phyloP scores from a whole-genome alignment of 495 filamentous ascomycete species.

The Letharia lupina region DNA sequence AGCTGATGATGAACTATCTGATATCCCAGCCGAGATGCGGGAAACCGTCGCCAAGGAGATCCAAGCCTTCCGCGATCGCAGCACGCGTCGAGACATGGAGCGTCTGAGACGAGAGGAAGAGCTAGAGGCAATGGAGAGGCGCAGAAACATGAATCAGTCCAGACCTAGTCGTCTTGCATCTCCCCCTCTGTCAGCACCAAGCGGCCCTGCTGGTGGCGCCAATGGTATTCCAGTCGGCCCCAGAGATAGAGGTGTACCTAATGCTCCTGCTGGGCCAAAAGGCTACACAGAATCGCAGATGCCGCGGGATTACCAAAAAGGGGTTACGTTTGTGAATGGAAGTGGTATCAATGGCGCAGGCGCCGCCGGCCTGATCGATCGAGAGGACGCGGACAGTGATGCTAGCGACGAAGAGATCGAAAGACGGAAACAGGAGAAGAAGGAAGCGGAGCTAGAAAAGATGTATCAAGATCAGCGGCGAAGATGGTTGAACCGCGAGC shows the following conservation, averaged over 20 bases:
- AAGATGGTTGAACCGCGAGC: slow-evolving; percentile 83
- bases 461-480: slow-evolving; percentile 78
- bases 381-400: slow-evolving; percentile 82
- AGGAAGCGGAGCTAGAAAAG: slow-evolving; percentile 67
- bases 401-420: slow-evolving; percentile 84
- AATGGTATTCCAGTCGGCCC: slow-evolving; percentile 86
- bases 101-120: slow-evolving; percentile 82
- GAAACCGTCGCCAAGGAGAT: slow-evolving; percentile 94
- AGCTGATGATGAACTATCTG: slow-evolving; percentile 86
- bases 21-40: slow-evolving; percentile 95
- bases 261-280: slow-evolving; percentile 74
- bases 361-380: slow-evolving; percentile 41
- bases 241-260: slow-evolving; percentile 57
- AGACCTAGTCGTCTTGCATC: slow-evolving; percentile 62
- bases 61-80: slow-evolving; percentile 83
- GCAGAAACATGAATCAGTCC: slow-evolving; percentile 53
- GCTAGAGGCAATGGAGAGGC: slow-evolving; percentile 77
- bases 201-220: slow-evolving; percentile 60
- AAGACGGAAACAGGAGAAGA: slow-evolving; percentile 58
- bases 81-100: slow-evolving; percentile 79
- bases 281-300: slow-evolving; percentile 61
- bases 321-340: slow-evolving; percentile 83
- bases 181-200: slow-evolving; percentile 57
- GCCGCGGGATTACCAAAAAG: slow-evolving; percentile 70
- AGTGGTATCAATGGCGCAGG: slow-evolving; percentile 54